Conservation (phyloP, 352 stramenopile genomes). For the Pythium phragmitis region DNA sequence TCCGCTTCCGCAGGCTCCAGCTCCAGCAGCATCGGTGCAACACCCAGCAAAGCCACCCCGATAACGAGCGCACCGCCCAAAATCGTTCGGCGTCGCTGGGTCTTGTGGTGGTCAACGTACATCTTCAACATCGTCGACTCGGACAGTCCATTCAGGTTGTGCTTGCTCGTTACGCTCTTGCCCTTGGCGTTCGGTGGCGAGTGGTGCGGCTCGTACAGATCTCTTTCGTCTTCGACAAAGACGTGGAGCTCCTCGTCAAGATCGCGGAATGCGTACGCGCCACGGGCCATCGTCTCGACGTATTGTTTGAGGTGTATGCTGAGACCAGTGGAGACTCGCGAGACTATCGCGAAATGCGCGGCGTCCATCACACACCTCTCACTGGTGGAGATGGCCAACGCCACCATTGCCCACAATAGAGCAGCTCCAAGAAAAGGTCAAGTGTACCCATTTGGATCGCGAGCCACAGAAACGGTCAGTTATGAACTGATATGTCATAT, state of each 20-base stretch:
- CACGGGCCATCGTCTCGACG: constrained; percentile 17
- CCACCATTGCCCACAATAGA: constrained; percentile 1
- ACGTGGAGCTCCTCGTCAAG: constrained; percentile 28
- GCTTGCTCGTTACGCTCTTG: constrained; percentile 2
- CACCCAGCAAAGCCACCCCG: constrained; percentile 14
- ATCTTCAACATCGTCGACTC: constrained; percentile 28
- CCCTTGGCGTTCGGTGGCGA: constrained; percentile 21
- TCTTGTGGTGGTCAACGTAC: constrained; percentile 26
- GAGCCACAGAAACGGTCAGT: constrained; percentile 12
- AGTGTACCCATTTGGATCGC: constrained; percentile 16
- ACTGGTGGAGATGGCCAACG: not conserved
- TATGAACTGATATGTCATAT: constrained; percentile 12
- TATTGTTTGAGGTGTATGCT: too few species aligned
- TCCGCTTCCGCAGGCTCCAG: not conserved
- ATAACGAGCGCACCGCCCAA: constrained; percentile 21
- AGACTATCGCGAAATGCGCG: not conserved
- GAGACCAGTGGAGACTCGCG: not conserved
- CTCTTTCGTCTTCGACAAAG: constrained; percentile 13
- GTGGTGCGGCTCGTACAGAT: constrained; percentile 23
- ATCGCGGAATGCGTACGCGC: constrained; percentile 27
- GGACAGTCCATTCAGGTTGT: constrained; percentile 14
- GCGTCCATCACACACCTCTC: not conserved
- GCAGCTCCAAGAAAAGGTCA: not conserved
- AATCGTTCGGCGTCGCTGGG: constrained; percentile 25
- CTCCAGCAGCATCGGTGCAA: constrained; percentile 23